Evolutionary conservation across 1,139 yeast genomes (phyloP), one percentile per base, ranked within the genome.

Genomic region (Candida sp.): DNA sequence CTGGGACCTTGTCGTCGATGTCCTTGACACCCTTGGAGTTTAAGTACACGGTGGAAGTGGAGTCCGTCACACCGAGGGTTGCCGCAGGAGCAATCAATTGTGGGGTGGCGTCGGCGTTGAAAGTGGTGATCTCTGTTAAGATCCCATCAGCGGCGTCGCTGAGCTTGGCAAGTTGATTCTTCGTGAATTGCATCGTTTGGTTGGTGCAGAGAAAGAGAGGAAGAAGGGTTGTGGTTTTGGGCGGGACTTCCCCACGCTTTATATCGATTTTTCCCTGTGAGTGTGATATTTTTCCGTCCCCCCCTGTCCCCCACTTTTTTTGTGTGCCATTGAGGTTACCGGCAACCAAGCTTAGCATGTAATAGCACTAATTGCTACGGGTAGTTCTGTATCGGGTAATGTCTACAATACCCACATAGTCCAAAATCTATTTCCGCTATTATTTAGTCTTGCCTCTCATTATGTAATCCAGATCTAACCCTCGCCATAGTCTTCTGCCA

Each of bases 51-150:
- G 68, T 69, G 26, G 56, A 56, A 5, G 59, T 48, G 3, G 47
- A 52, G 48, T 60, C 56, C 22, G 77, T 71, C 3, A 70, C 62
- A 0, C 77, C 77, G 28, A 67, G 66, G 6, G 64, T 59, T 25
- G 65, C 60, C 1, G 67, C 73, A 26, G 69, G 68, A 0, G 59
- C 59, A 12, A 68, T 52, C 48, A 63, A 57, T 5, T 62, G 60
- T 3, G 55, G 54, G 17, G 50, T 51, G 3, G 46, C 45, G 23
- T 54, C 54, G 3, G 48, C 46, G 12, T 55, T 53, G 7, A 50
- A 37, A 2, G 58, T 56, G 2, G 63, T 58, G 5, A 57, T 49
- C 4, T 56, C 57, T n/a, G 46, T 42, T 22, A 65, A 54, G 5
- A 59, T 35, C 11, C 51, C 51, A 47, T 63, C 62, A 11, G 65